A percentile compares a stretch with the other conserved stretches of the same genome.
These are phyloP conservation scores for Pachysandra terminalis DNA, from an alignment of 164 flowering plant species.

Conservation along the genomic window DNA sequence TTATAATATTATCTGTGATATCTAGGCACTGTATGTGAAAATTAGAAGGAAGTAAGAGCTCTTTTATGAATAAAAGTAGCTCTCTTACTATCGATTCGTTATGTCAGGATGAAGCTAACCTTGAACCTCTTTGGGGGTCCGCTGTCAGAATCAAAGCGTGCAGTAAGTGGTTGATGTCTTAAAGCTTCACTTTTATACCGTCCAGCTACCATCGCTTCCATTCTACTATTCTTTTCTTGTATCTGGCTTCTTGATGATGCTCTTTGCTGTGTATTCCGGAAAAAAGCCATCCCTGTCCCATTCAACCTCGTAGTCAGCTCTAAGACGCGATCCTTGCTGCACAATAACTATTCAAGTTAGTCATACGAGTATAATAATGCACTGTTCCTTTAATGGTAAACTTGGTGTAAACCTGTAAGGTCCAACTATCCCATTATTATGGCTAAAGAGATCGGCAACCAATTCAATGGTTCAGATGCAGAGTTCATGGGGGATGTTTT, in stretches of 20 bases:
- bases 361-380: not conserved
- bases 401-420: not conserved
- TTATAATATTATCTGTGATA: no score
- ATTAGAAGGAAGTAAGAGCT: not conserved
- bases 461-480: not conserved
- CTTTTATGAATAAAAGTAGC: not conserved
- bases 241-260: conserved; percentile 32
- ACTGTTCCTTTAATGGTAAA: not conserved
- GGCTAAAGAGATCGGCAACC: not conserved
- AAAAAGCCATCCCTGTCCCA: conserved; percentile 80
- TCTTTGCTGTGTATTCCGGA: conserved; percentile 28
- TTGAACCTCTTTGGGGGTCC: conserved; percentile 61
- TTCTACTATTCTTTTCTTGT: conserved; percentile 39
- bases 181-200: conserved; percentile 42
- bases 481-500: not conserved
- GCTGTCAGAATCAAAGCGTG: conserved; percentile 36
- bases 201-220: conserved; percentile 17
- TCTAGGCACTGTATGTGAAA: no score
- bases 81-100: not conserved
- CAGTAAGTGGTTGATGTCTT: conserved; percentile 28
- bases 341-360: conserved; percentile 13
- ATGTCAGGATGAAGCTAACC: conserved; percentile 31
- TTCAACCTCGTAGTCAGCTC: conserved; percentile 76
- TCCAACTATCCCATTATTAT: not conserved
- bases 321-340: conserved; percentile 89